These are phyloP conservation scores for Heliosperma pusillum DNA, from an alignment of 148 eudicot species.

Conservation along the genomic window DNA sequence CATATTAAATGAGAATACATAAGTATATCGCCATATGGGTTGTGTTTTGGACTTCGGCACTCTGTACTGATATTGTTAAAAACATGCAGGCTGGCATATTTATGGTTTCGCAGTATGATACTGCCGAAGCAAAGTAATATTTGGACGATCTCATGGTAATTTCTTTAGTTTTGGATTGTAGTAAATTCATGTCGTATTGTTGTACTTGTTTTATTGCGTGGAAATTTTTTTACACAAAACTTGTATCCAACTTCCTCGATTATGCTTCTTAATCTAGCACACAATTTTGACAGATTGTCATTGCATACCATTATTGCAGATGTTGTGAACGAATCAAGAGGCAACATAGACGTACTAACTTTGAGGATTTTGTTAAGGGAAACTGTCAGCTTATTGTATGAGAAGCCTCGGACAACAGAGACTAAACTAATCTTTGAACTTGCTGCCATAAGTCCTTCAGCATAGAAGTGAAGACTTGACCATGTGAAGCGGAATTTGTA, in stretches of 20 bases:
- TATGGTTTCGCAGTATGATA: constrained; percentile 18
- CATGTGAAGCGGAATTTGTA: neutral
- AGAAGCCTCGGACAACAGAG: neutral
- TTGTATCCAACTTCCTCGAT: neutral
- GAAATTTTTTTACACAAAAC: neutral
- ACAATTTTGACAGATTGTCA: neutral
- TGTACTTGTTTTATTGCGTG: neutral
- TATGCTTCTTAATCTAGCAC: neutral
- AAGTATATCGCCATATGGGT: neutral
- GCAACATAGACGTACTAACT: neutral
- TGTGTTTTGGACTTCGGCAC: neutral
- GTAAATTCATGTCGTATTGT: neutral
- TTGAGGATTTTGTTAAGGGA: neutral
- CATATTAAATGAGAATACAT: neutral
- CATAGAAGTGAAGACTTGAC: neutral
- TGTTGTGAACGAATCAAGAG: neutral
- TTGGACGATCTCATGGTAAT: constrained; percentile 7
- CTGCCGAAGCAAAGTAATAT: neutral
- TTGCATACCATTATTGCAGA: neutral
- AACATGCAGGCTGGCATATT: constrained; percentile 40
- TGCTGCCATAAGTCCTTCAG: neutral
- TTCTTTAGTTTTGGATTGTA: constrained; percentile 1
- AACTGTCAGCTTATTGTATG: neutral
- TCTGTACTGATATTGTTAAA: constrained; percentile 10
- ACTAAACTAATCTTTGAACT: neutral